Evolutionary conservation across 2,329 filamentous ascomycete species (phyloP).

Genomic region (Aspergillus intermedius): DNA sequence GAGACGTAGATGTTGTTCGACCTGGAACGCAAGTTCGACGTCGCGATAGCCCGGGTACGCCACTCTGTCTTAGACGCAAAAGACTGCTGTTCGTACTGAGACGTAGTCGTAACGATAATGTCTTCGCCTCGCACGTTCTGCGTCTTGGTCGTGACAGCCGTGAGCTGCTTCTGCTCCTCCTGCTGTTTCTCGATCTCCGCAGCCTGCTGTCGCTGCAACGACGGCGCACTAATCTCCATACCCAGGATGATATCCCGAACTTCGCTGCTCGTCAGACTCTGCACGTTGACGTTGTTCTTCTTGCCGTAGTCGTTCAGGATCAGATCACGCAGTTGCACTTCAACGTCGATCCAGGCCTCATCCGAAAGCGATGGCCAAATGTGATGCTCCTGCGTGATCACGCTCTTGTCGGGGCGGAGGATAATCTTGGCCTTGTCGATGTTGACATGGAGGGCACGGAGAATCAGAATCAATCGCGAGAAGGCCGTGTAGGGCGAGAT

Average conservation of each 20-base stretch:
- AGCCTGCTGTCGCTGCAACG: conserved; percentile 95
- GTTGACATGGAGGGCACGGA: conserved; percentile 93
- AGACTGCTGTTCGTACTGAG: conserved; percentile 93
- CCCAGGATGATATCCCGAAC: conserved; percentile 96
- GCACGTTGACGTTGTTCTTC: conserved; percentile 99
- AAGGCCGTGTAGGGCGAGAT: conserved; percentile 99
- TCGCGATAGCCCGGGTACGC: conserved; percentile 93
- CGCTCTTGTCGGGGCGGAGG: conserved; percentile 89
- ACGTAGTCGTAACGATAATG: conserved; percentile 96
- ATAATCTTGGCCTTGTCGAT: conserved; percentile 97
- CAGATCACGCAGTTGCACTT: conserved; percentile 87
- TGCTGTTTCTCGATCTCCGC: conserved; percentile 99
- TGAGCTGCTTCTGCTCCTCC: conserved; percentile 91
- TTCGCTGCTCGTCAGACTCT: conserved; percentile 91
- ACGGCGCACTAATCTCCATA: conserved; percentile 98
- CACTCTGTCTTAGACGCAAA: conserved; percentile 99
- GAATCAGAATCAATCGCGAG: conserved; percentile 85
- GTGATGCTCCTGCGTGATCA: conserved; percentile 97
- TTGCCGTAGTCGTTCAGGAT: conserved; percentile 98
- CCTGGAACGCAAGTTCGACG: conserved; percentile 85
- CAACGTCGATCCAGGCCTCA: conserved; percentile 99
- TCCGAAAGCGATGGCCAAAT: conserved; percentile 95
- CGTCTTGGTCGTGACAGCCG: conserved; percentile 95
- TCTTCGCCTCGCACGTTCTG: conserved; percentile 96
- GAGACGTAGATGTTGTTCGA: conserved; percentile 99